Conservation (phyloP, 495 filamentous ascomycete species). For the Neurospora tetrasperma region DNA sequence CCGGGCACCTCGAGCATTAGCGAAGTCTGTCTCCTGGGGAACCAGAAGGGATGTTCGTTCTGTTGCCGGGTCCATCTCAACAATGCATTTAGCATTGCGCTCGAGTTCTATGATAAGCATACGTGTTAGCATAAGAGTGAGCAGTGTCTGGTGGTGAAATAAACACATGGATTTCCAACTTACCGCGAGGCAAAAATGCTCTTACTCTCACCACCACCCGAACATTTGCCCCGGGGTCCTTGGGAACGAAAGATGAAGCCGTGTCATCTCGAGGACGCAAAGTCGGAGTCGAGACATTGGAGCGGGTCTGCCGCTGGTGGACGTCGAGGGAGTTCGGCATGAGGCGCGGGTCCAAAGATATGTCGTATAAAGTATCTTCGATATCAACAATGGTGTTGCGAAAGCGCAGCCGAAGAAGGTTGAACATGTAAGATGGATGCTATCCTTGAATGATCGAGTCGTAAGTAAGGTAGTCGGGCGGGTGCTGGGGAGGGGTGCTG, state of each 20-base stretch:
- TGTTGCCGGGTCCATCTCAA: conserved; percentile 77
- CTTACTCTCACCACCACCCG: conserved; percentile 88
- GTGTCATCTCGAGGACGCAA: conserved; percentile 63
- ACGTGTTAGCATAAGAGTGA: neutral
- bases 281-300: conserved; percentile 57
- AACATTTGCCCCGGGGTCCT: conserved; percentile 70
- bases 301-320: conserved; percentile 32
- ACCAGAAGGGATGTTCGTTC: conserved; percentile 73
- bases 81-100: conserved; percentile 69
- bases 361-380: conserved; percentile 34
- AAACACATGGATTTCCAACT: conserved; percentile 3
- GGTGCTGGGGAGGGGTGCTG: neutral
- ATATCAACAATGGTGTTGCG: conserved; percentile 30
- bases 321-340: conserved; percentile 32
- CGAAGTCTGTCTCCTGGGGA: conserved; percentile 51
- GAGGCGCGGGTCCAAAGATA: conserved; percentile 34
- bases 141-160: neutral
- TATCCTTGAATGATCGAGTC: neutral
- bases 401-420: conserved; percentile 26
- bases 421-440: conserved; percentile 21
- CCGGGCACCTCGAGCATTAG: conserved; percentile 51
- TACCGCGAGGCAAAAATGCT: conserved; percentile 83
- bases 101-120: conserved; percentile 55
- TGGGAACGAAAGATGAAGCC: conserved; percentile 35
- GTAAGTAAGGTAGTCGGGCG: neutral